Evolutionary conservation across 1,284 basidiomycete species (phyloP).

Genomic region (Papiliotrema nemorosa): DNA sequence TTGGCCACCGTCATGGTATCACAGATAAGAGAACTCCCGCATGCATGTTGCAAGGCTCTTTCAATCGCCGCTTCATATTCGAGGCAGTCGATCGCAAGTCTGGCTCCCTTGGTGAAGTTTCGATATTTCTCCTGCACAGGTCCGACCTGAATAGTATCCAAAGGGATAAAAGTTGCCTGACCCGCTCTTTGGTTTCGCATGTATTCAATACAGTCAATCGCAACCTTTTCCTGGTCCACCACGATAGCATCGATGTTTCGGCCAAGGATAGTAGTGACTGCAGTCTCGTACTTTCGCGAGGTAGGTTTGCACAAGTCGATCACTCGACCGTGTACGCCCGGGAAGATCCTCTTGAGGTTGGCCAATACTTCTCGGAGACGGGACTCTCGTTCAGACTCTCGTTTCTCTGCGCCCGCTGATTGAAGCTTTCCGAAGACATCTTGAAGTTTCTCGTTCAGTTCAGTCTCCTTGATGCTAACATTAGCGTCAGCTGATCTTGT

Average conservation of each 20-base stretch:
- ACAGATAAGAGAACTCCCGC: conserved; percentile 90
- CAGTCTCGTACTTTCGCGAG: conserved; percentile 85
- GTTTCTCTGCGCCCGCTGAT: conserved; percentile 79
- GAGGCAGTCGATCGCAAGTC: conserved; percentile 91
- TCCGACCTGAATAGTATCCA: conserved; percentile 93
- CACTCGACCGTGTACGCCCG: conserved; percentile 84
- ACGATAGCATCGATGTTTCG: conserved; percentile 94
- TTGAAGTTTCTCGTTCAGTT: conserved; percentile 85
- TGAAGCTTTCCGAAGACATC: conserved; percentile 78
- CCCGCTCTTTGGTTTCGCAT: conserved; percentile 91
- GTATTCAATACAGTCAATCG: conserved; percentile 98
- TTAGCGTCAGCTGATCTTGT: conserved; percentile 1
- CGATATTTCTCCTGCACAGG: conserved; percentile 92
- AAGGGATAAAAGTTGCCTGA: conserved; percentile 93
- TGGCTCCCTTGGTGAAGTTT: conserved; percentile 82
- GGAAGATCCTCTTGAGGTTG: conserved; percentile 80
- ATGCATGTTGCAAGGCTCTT: conserved; percentile 92
- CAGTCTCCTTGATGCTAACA: conserved; percentile 75
- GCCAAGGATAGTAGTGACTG: conserved; percentile 92
- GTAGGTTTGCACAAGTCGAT: conserved; percentile 91
- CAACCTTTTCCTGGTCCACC: conserved; percentile 93
- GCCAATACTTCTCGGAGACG: conserved; percentile 80
- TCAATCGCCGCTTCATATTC: conserved; percentile 82
- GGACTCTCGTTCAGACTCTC: conserved; percentile 78
- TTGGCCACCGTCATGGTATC: conserved; percentile 90